A percentile compares a stretch with the other conserved stretches of the same genome.
Conservation (phyloP, 2,329 filamentous ascomycete genomes). For the Talaromyces sp. region DNA sequence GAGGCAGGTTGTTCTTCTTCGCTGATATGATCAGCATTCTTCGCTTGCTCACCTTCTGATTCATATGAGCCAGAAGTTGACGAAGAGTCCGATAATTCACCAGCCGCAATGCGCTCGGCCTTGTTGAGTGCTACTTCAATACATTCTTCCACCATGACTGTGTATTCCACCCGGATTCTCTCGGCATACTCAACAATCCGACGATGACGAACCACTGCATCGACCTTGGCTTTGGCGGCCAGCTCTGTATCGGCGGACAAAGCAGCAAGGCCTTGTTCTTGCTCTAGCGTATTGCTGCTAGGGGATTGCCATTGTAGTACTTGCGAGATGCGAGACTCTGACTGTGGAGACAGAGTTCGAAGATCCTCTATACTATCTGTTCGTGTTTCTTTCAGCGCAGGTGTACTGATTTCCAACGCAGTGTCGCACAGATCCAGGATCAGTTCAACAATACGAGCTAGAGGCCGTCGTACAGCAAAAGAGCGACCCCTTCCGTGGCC, state of each 20-base stretch:
- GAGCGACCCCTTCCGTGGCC: slow-evolving; percentile 80
- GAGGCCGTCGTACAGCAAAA: slow-evolving; percentile 84
- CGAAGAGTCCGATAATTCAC: slow-evolving; percentile 75
- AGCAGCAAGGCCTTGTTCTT: slow-evolving; percentile 82
- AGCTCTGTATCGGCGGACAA: slow-evolving; percentile 89
- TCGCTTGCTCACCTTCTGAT: slow-evolving; percentile 37
- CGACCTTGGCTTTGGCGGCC: slow-evolving; percentile 81
- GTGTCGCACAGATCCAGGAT: slow-evolving; percentile 95
- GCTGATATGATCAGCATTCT: background rate
- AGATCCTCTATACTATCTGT: slow-evolving; percentile 67
- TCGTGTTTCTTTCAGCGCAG: slow-evolving; percentile 81
- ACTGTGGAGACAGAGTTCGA: slow-evolving; percentile 90
- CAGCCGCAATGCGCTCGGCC: slow-evolving; percentile 80
- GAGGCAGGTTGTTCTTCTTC: slow-evolving; percentile 16
- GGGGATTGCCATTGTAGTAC: slow-evolving; percentile 96
- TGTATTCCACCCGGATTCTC: slow-evolving; percentile 89
- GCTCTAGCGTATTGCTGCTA: slow-evolving; percentile 82
- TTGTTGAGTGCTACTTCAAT: slow-evolving; percentile 89
- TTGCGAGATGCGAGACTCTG: slow-evolving; percentile 89
- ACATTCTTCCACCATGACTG: slow-evolving; percentile 89
- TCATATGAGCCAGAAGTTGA: slow-evolving; percentile 58
- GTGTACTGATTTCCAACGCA: slow-evolving; percentile 88
- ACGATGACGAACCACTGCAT: slow-evolving; percentile 86
- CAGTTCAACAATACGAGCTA: slow-evolving; percentile 90
- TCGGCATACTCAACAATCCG: slow-evolving; percentile 95